phyloP scores from a whole-genome alignment of 2,329 filamentous ascomycete species.

The Pyrenophora tritici-repentis region DNA sequence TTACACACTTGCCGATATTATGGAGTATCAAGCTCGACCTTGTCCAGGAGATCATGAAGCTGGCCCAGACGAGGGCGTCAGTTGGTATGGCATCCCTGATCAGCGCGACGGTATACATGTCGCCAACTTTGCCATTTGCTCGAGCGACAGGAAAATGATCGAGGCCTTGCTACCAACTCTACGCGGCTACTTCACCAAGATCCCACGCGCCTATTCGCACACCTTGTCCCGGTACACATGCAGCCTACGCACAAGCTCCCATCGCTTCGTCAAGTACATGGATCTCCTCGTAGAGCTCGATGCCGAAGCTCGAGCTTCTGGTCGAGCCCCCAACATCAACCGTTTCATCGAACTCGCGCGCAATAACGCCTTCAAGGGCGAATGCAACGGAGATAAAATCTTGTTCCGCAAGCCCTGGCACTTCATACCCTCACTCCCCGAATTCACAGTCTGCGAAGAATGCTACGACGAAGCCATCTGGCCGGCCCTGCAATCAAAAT shows the following conservation, averaged over 20 bases:
- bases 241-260: slow-evolving; percentile 67
- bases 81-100: slow-evolving; percentile 78
- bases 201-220: slow-evolving; percentile 37
- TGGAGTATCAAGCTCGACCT: slow-evolving; percentile 63
- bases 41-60: slow-evolving; percentile 64
- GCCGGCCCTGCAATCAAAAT: slow-evolving; percentile 61
- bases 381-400: slow-evolving; percentile 70
- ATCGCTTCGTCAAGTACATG: slow-evolving; percentile 62
- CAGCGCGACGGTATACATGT: slow-evolving; percentile 67
- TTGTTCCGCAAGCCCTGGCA: slow-evolving; percentile 73
- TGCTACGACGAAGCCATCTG: slow-evolving; percentile 83
- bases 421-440: slow-evolving; percentile 72
- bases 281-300: slow-evolving; percentile 62
- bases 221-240: slow-evolving; percentile 62
- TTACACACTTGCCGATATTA: slow-evolving; percentile 68
- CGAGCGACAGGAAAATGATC: slow-evolving; percentile 72
- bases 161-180: slow-evolving; percentile 76
- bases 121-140: slow-evolving; percentile 75
- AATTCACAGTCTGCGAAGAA: slow-evolving; percentile 84
- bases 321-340: slow-evolving; percentile 58
- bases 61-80: slow-evolving; percentile 52
- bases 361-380: slow-evolving; percentile 47
- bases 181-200: slow-evolving; percentile 64
- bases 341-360: slow-evolving; percentile 69
- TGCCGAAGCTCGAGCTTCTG: slow-evolving; percentile 45